Evolutionary conservation across 2,329 filamentous ascomycete genomes (phyloP), one percentile per base, ranked within the genome.

Genomic region (Xylariaceae sp.): DNA sequence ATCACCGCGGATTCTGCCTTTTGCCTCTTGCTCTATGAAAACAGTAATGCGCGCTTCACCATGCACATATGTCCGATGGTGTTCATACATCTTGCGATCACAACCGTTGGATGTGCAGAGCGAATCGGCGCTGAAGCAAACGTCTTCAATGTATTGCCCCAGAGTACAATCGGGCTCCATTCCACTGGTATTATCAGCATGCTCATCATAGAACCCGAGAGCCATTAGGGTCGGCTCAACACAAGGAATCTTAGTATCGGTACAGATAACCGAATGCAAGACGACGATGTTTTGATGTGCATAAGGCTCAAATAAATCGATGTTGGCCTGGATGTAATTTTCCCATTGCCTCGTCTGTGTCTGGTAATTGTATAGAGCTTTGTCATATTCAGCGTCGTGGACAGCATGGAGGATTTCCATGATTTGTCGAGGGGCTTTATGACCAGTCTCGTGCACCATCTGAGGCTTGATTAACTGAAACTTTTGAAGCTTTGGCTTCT

Each of bases 311-410:
- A 97, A 99, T 1, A 98, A 81, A 67, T 96, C 89, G 29, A 89
- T 79, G 64, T 95, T 96, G 14, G 91, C 91, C 48, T 93, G 87
- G 20, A 97, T 88, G 67, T 96, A 96, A 23, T 91, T 90, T 70
- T 99, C 95, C 95, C 95, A 99, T 65, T 97, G 93, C 26, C 91
- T 86, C 54, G 92, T 96, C 70, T 98, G 93, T 0, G 91, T 97
- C 71, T 92, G 86, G 70, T 98, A 99, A 65, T 93, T 92, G 74
- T 97, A 91, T 32, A 96, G 77, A 1, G 93, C 93, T 73, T 95
- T 96, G 71, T 99, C 93, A 66, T 98, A 97, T 72, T 99, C 95
- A 1, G 93, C 93, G 70, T 97, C 91, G 72, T 98, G 93, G 12
- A 97, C 93, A 20, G 95, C 95, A 70, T 95, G 92, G 6, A 99